Conservation (phyloP, 768 basidiomycete species). For the Phaeotremella skinneri region DNA sequence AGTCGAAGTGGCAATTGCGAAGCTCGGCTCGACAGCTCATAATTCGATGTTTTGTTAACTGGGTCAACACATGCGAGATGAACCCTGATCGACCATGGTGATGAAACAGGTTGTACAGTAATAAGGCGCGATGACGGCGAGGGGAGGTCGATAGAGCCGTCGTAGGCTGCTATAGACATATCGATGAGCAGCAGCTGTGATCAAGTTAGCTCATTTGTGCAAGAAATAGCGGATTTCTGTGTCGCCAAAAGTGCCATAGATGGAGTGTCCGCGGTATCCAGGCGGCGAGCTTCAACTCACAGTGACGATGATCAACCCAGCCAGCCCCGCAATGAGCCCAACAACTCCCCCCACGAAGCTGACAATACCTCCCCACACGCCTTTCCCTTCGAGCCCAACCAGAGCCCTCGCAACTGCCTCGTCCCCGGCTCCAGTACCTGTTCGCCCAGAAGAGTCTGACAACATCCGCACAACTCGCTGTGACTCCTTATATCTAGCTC, state of each 20-base stretch:
- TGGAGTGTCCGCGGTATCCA: not conserved
- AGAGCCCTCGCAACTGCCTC: slow-evolving; percentile 39
- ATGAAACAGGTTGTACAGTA: slow-evolving; percentile 24
- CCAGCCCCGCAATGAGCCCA: slow-evolving; percentile 45
- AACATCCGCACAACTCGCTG: slow-evolving; percentile 42
- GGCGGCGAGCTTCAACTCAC: slow-evolving; percentile 30
- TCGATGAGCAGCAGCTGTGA: slow-evolving; percentile 47
- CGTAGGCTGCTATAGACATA: slow-evolving; percentile 46
- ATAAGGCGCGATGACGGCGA: slow-evolving; percentile 29
- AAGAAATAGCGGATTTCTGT: not conserved
- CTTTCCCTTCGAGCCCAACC: slow-evolving; percentile 41
- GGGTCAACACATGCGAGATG: slow-evolving; percentile 47
- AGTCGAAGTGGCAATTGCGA: slow-evolving; percentile 2
- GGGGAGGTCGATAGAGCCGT: slow-evolving; percentile 37
- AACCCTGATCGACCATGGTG: slow-evolving; percentile 39
- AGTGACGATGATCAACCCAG: slow-evolving; percentile 36
- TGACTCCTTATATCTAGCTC: slow-evolving; percentile 41
- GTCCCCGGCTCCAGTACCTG: slow-evolving; percentile 27
- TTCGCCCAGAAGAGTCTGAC: slow-evolving; percentile 35
- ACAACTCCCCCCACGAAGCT: slow-evolving; percentile 35
- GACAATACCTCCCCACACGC: slow-evolving; percentile 33
- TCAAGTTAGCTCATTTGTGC: too few relatives aligned
- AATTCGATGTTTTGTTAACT: slow-evolving; percentile 4
- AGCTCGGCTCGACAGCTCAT: too few relatives aligned
- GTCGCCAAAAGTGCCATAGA: not conserved